These are phyloP conservation scores for Eucalyptus dawsonii DNA, from an alignment of 345 rosid genomes.

Conservation along the genomic window DNA sequence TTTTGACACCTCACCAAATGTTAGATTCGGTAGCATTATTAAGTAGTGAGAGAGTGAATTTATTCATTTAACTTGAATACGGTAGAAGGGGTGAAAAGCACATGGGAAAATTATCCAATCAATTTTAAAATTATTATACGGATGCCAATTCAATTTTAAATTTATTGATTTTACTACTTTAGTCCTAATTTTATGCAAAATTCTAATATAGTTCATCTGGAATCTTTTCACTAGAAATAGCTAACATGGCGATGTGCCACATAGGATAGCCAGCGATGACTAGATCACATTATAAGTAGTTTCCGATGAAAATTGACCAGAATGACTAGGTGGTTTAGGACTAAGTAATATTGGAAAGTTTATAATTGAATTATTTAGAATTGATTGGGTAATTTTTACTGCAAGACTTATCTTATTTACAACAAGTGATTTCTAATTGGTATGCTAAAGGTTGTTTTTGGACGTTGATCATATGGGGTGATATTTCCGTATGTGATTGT, in stretches of 20 bases:
- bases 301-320: background rate
- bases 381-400: background rate
- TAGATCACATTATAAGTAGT: rapidly evolving
- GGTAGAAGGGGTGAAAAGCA: background rate
- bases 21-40: background rate
- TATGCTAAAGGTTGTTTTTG: background rate
- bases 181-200: rapidly evolving
- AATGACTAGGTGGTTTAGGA: rapidly evolving
- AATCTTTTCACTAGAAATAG: background rate
- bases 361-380: background rate
- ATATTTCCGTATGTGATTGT: background rate
- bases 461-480: background rate
- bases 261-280: rapidly evolving
- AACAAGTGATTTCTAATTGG: background rate
- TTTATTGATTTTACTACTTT: rapidly evolving
- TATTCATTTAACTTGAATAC: background rate
- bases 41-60: background rate
- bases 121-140: background rate
- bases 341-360: no score
- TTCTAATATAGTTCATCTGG: background rate
- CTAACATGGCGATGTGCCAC: rapidly evolving
- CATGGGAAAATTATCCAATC: background rate
- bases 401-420: background rate
- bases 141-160: background rate
- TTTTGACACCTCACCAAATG: background rate